Evolutionary conservation across 1,139 yeast species (phyloP).

Genomic region (Debaryomyces coudertii): DNA sequence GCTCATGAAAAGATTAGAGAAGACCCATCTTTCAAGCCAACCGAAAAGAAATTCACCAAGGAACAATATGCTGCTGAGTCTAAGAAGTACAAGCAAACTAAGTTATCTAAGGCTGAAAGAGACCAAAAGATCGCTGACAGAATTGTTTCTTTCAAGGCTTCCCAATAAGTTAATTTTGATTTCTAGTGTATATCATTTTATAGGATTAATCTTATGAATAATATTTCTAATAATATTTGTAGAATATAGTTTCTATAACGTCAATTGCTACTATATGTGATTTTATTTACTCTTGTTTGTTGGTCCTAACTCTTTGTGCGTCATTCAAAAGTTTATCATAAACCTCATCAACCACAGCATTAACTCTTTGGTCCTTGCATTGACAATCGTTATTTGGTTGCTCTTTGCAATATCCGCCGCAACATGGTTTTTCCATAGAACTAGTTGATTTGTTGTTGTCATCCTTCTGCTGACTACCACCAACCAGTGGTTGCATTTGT

Average conservation of each 20-base stretch:
- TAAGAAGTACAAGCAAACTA: constrained; percentile 85
- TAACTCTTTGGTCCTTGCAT: constrained; percentile 21
- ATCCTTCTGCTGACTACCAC: constrained; percentile 8
- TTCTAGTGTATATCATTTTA: constrained; percentile 5
- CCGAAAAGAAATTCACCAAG: constrained; percentile 93
- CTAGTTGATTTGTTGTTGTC: constrained; percentile 38
- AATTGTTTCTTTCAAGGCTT: constrained; percentile 82
- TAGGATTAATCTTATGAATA: constrained; percentile 1
- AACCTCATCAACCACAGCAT: constrained; percentile 61
- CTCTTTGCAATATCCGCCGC: constrained; percentile 14
- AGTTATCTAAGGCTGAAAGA: constrained; percentile 92
- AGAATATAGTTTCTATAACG: not conserved
- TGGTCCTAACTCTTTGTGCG: constrained; percentile 65
- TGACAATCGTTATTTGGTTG: constrained; percentile 2
- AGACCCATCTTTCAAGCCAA: constrained; percentile 90
- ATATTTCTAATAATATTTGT: constrained; percentile 3
- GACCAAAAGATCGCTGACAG: constrained; percentile 84
- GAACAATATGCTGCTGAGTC: constrained; percentile 98
- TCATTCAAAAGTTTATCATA: constrained; percentile 72
- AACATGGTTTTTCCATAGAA: constrained; percentile 22
- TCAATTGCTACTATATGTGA: not conserved
- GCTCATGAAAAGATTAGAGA: constrained; percentile 97
- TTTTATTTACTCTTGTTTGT: constrained; percentile 23
- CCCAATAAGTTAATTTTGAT: constrained; percentile 36
- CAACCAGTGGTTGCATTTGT: constrained; percentile 1